A percentile compares a stretch with the other conserved stretches of the same genome.
Evolutionary conservation across 2,329 filamentous ascomycete genomes (phyloP).

Genomic region (Trichoderma koningiopsis): DNA sequence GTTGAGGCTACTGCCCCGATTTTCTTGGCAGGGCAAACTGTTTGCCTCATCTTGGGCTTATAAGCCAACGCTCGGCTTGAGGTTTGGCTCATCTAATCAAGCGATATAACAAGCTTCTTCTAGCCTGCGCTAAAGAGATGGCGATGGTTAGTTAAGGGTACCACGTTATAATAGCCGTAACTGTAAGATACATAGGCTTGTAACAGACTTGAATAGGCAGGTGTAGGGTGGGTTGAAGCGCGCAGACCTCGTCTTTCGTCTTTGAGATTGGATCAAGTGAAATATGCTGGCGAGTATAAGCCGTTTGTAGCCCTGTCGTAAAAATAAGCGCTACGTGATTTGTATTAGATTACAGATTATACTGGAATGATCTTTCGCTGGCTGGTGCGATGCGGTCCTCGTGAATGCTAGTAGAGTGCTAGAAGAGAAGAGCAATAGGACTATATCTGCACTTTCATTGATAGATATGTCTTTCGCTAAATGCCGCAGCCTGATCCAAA

Average conservation of each 20-base stretch:
- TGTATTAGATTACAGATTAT: background rate
- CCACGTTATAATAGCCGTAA: background rate
- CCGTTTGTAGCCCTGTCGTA: background rate
- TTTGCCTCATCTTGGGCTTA: background rate
- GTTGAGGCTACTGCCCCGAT: background rate
- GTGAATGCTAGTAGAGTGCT: background rate
- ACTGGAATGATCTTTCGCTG: background rate
- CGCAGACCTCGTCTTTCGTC: background rate
- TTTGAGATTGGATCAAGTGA: background rate
- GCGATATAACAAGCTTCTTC: background rate
- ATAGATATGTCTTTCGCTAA: background rate
- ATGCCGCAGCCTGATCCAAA: background rate
- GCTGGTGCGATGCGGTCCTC: background rate
- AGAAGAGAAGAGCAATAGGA: background rate
- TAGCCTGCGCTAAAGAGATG: background rate
- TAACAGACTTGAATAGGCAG: background rate
- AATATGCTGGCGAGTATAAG: background rate
- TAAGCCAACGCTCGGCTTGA: background rate
- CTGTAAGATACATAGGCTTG: background rate
- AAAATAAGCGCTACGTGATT: background rate
- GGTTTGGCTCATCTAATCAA: background rate
- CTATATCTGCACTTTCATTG: background rate
- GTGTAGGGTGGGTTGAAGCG: background rate
- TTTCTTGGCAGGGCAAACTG: background rate
- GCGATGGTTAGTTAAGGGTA: background rate